Evolutionary conservation across 2,329 filamentous ascomycete species (phyloP), one percentile per base, ranked within the genome.

Genomic region (Nemania sp.): DNA sequence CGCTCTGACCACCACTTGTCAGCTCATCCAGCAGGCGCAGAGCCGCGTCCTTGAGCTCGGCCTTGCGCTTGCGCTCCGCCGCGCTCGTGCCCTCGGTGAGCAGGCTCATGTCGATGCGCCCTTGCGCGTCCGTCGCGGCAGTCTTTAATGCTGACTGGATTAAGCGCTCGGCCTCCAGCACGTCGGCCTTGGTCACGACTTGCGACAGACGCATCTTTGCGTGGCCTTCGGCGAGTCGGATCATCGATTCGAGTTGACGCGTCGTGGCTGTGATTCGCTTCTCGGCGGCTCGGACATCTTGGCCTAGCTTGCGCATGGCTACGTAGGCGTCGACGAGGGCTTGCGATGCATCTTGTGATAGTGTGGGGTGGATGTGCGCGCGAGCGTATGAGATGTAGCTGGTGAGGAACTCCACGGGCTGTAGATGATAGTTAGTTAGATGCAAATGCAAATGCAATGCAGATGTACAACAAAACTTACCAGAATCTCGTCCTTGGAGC

Each of bases 181-280:
- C 95, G 66, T 99, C 95, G 43, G 82, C 81, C 23, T 81, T 83
- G 0, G 89, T 91, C 36, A 99, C 94, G 12, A 79, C 82, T 2
- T 78, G 71, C 0, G 88, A 84, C 5, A 99, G 82, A 3, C 94
- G 89, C 95, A 99, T 99, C 73, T 97, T 97, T 44, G 94, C 95
- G 73, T 99, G 95, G 0, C 92, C 94, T 77, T 99, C 94, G 1
- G 92, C 78, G 3, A 99, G 87, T 57, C 94, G 93, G 69, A 99
- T 97, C 95, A 99, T 99, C 40, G 89, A 94, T 75, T 99, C 95
- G 5, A 99, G 81, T 74, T 99, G 94, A 69, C 94, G 85, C 0
- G 95, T 99, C 3, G 94, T 99, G 34, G 94, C 94, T 0, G 94
- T 99, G 75, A 99, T 99, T 62, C 94, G 90, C 72, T 95, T 93